Evolutionary conservation across 225 moss, liverwort and hornwort genomes (phyloP).

Genomic region (Takakia lepidozioides): DNA sequence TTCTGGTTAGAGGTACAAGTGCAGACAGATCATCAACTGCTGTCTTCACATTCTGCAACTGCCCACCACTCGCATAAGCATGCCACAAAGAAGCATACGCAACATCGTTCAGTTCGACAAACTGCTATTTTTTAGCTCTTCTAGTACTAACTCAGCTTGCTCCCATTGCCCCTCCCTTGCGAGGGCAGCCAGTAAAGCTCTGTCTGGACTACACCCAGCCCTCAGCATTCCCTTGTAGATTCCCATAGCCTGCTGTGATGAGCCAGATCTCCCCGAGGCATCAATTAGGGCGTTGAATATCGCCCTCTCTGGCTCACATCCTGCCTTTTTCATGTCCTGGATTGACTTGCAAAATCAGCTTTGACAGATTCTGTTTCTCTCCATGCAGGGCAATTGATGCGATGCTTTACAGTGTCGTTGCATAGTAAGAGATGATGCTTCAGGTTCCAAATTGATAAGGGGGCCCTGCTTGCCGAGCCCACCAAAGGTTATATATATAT

Average conservation of each 20-base stretch:
- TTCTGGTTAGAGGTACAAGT: too few relatives aligned
- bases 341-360: slow-evolving; percentile 64
- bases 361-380: too few relatives aligned
- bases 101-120: slow-evolving; percentile 79
- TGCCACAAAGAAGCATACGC: slow-evolving; percentile 88
- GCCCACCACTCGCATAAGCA: slow-evolving; percentile 74
- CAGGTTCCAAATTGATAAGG: too few relatives aligned
- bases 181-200: slow-evolving; percentile 76
- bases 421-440: too few relatives aligned
- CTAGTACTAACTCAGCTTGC: slow-evolving; percentile 63
- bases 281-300: slow-evolving; percentile 95
- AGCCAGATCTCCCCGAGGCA: slow-evolving; percentile 93
- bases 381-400: too few relatives aligned
- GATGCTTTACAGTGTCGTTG: too few relatives aligned
- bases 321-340: slow-evolving; percentile 89
- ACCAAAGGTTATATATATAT: too few relatives aligned
- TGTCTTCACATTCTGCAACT: slow-evolving; percentile 45
- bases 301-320: slow-evolving; percentile 91
- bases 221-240: slow-evolving; percentile 89
- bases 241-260: slow-evolving; percentile 83
- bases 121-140: slow-evolving; percentile 47
- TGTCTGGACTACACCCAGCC: slow-evolving; percentile 74
- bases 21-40: slow-evolving; percentile 32
- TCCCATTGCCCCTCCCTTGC: slow-evolving; percentile 94
- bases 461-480: too few relatives aligned